Evolutionary conservation across 1,284 basidiomycete species (phyloP).

Genomic region (Rhodotorula sp.): DNA sequence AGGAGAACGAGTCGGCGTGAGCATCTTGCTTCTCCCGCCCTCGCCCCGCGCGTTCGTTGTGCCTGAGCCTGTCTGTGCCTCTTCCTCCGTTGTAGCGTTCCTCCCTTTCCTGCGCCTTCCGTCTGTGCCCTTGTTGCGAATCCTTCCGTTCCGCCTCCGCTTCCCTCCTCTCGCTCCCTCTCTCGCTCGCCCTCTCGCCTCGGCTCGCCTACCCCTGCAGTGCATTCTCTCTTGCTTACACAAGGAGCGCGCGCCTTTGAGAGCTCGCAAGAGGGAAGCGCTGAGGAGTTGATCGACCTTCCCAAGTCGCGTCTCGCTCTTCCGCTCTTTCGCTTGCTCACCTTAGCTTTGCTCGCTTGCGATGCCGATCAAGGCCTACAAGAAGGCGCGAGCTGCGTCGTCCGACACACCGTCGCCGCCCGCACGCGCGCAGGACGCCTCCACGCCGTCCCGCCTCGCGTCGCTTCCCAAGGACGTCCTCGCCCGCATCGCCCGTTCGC

Average conservation of each 20-base stretch:
- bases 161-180: background rate
- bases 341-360: background rate
- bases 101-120: background rate
- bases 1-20: background rate
- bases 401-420: background rate
- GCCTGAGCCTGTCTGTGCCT: background rate
- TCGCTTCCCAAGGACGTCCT: conserved; percentile 9
- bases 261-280: background rate
- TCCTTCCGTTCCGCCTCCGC: background rate
- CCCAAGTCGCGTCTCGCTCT: background rate
- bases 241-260: background rate
- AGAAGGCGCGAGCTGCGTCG: background rate
- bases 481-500: conserved; percentile 1
- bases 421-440: background rate
- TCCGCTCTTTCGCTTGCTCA: background rate
- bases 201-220: background rate
- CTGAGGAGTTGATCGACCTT: background rate
- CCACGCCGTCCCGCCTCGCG: background rate
- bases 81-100: background rate
- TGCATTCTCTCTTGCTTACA: background rate
- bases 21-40: background rate
- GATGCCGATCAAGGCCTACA: background rate
- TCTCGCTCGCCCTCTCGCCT: no score
- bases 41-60: background rate
- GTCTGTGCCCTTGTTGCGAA: background rate